Conservation (phyloP, 2,329 filamentous ascomycete genomes). For the Moelleriella libera region DNA sequence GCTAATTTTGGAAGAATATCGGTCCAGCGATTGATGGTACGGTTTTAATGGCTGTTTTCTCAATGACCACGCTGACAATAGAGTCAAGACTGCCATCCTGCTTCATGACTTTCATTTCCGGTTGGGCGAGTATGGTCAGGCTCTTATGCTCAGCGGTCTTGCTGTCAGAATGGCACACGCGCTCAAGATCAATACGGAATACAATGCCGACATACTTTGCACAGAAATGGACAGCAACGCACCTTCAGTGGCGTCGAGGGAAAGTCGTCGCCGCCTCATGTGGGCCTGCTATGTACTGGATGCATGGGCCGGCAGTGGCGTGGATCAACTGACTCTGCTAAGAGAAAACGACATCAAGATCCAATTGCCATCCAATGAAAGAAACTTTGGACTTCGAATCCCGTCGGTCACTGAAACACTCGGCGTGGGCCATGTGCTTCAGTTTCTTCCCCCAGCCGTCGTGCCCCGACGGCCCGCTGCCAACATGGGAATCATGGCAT, state of each 20-base stretch:
- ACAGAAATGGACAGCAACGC: conserved; percentile 14
- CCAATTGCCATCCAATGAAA: conserved; percentile 24
- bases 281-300: conserved; percentile 27
- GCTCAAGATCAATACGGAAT: conserved; percentile 23
- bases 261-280: conserved; percentile 24
- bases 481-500: conserved; percentile 29
- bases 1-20: conserved; percentile 24
- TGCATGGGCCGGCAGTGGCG: conserved; percentile 24
- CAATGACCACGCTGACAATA: neutral
- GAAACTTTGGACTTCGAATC: conserved; percentile 26
- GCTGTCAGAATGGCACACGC: conserved; percentile 26
- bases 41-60: neutral
- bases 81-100: conserved; percentile 18
- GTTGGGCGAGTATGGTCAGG: conserved; percentile 23
- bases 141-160: conserved; percentile 25
- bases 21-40: conserved; percentile 23
- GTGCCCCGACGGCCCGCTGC: conserved; percentile 23
- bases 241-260: conserved; percentile 21
- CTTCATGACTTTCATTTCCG: conserved; percentile 26
- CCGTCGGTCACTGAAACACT: conserved; percentile 24
- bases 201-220: conserved; percentile 22
- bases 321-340: conserved; percentile 22
- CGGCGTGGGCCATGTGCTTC: conserved; percentile 23
- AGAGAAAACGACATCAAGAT: conserved; percentile 26
- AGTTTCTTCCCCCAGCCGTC: conserved; percentile 23